These are phyloP conservation scores for Orobanche coerulescens DNA, from an alignment of 257 asterid genomes.

Conservation along the genomic window DNA sequence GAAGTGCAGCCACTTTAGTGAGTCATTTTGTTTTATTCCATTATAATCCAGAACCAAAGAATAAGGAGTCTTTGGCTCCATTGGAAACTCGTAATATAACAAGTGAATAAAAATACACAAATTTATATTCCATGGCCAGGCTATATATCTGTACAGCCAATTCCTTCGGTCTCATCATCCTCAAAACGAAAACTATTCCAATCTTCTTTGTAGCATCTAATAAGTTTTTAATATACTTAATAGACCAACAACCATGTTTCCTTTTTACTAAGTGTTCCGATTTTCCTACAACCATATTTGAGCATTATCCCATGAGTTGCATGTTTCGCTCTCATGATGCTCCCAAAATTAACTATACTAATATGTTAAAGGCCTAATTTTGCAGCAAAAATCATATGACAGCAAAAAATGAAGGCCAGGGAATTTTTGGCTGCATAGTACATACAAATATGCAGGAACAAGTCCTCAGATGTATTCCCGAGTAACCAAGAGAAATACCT, in stretches of 20 bases:
- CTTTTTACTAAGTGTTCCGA: background rate
- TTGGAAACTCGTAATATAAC: background rate
- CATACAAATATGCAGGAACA: background rate
- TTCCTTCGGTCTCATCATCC: background rate
- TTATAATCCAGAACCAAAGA: no score
- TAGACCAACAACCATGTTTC: background rate
- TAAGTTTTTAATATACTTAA: background rate
- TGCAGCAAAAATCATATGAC: background rate
- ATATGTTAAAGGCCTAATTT: background rate
- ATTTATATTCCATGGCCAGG: background rate
- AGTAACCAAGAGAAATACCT: conserved; percentile 35
- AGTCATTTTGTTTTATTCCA: no score
- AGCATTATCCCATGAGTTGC: background rate
- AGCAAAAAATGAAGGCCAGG: no score
- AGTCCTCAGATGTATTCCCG: background rate
- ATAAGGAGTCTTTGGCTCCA: no score
- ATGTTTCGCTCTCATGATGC: background rate
- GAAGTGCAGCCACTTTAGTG: no score
- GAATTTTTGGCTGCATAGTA: no score
- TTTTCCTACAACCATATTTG: background rate
- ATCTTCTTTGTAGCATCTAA: background rate
- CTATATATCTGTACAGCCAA: background rate
- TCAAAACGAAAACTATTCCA: background rate
- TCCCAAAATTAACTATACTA: background rate
- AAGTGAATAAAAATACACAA: background rate